Percentiles rank a stretch among this genome's conserved stretches.
phyloP scores from a whole-genome alignment of 345 rosid genomes.

The Gossypium arboreum region DNA sequence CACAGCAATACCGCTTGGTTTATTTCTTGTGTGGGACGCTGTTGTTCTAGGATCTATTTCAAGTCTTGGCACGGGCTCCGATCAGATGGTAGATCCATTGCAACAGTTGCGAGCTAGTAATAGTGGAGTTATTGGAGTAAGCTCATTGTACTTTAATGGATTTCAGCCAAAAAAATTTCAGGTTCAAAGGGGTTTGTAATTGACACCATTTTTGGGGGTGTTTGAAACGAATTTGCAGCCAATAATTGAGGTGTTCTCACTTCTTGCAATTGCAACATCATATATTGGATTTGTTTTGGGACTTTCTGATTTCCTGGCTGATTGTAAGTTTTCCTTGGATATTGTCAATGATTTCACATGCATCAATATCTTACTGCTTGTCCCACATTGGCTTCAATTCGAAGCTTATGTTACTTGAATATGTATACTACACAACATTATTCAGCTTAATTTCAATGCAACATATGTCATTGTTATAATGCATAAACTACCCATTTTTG shows the following conservation, averaged over 20 bases:
- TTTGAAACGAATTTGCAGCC: constrained; percentile 47
- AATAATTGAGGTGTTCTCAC: constrained; percentile 72
- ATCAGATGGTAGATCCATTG: constrained; percentile 61
- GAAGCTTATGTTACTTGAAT: too few species aligned
- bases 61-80: constrained; percentile 33
- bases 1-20: constrained; percentile 81
- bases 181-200: constrained; percentile 1
- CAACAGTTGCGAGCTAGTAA: constrained; percentile 64
- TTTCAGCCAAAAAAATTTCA: constrained; percentile 2
- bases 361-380: not conserved
- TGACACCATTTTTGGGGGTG: constrained; percentile 15
- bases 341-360: not conserved
- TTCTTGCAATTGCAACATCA: constrained; percentile 86
- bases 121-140: constrained; percentile 67
- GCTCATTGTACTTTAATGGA: constrained; percentile 17
- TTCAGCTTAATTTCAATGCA: not conserved
- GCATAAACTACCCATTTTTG: not conserved
- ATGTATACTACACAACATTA: too few species aligned
- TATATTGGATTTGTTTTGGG: constrained; percentile 85
- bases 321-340: constrained; percentile 50
- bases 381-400: too few species aligned
- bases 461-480: not conserved
- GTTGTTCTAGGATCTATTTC: constrained; percentile 75
- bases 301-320: constrained; percentile 84
- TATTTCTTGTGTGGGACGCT: constrained; percentile 89